Evolutionary conservation across 192 early-diverging fungal species (phyloP).

Genomic region (Phycomyces nitens): DNA sequence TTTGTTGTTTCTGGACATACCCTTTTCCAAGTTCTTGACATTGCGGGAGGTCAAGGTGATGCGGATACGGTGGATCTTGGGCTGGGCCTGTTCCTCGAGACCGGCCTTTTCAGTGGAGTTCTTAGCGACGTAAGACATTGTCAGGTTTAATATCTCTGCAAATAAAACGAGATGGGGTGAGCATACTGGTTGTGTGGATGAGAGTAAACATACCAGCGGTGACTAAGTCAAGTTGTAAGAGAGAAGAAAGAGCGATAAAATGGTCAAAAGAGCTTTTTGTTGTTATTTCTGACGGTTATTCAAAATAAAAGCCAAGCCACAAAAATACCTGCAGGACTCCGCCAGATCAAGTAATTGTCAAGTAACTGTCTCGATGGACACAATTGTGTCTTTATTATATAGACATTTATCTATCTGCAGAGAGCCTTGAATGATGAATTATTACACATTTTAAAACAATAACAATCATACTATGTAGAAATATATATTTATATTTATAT

Average conservation of each 20-base stretch:
- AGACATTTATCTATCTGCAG: too few relatives aligned
- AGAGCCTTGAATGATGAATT: too few relatives aligned
- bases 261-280: slow-evolving; percentile 7
- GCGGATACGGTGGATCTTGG: slow-evolving; percentile 95
- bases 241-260: slow-evolving; percentile 12
- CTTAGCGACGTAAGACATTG: slow-evolving; percentile 37
- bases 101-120: slow-evolving; percentile 58
- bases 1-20: background rate
- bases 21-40: slow-evolving; percentile 98
- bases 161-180: background rate
- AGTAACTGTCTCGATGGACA: too few relatives aligned
- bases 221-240: slow-evolving; percentile 26
- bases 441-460: too few relatives aligned
- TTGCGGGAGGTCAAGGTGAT: slow-evolving; percentile 98
- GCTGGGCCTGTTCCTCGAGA: slow-evolving; percentile 65
- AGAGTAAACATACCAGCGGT: slow-evolving; percentile 27
- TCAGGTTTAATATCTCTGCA: slow-evolving; percentile 28
- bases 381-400: too few relatives aligned
- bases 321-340: background rate
- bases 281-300: background rate
- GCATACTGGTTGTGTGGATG: background rate
- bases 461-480: too few relatives aligned
- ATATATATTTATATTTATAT: too few relatives aligned
- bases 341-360: background rate
- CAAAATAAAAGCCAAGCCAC: background rate